These are phyloP conservation scores for Fremontodendron californicum DNA, from an alignment of 345 rosid genomes.

Conservation along the genomic window DNA sequence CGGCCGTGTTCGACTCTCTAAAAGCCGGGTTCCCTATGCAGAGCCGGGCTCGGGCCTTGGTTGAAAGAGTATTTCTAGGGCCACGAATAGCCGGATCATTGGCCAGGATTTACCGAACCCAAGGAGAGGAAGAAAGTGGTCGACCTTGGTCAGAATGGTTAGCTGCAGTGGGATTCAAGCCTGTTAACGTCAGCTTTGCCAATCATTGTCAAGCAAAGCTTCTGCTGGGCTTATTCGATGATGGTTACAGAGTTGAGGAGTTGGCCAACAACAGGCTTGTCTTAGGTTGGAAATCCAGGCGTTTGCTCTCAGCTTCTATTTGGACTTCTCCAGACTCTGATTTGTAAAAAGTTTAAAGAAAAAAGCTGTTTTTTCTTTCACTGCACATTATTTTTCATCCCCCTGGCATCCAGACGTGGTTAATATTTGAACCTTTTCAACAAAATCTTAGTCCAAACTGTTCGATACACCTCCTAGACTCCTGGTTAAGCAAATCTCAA, in stretches of 20 bases:
- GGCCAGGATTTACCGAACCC: conserved; percentile 36
- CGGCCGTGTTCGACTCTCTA: conserved; percentile 76
- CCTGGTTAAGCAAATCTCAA: not conserved
- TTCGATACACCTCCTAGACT: not conserved
- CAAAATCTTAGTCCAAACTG: not conserved
- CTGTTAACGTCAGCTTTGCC: conserved; percentile 51
- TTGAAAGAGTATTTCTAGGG: conserved; percentile 62
- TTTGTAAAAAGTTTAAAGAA: conserved; percentile 15
- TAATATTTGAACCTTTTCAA: not conserved
- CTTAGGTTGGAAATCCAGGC: conserved; percentile 78
- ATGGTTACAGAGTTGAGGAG: conserved; percentile 74
- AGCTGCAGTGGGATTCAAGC: conserved; percentile 43
- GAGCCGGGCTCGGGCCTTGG: conserved; percentile 51
- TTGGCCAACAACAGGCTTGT: conserved; percentile 53
- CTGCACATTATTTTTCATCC: not conserved
- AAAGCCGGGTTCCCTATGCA: conserved; percentile 70
- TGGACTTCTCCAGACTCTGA: conserved; percentile 50
- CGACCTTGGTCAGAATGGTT: conserved; percentile 58
- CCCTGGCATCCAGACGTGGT: not conserved
- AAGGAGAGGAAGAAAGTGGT: conserved; percentile 29
- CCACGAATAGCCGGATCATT: conserved; percentile 58
- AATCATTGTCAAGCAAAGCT: conserved; percentile 85
- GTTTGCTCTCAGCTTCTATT: conserved; percentile 70
- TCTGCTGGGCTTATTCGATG: conserved; percentile 68
- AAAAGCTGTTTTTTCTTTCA: not conserved